These are phyloP conservation scores for Immersiella caudata DNA, from an alignment of 495 filamentous ascomycete genomes.

Conservation along the genomic window DNA sequence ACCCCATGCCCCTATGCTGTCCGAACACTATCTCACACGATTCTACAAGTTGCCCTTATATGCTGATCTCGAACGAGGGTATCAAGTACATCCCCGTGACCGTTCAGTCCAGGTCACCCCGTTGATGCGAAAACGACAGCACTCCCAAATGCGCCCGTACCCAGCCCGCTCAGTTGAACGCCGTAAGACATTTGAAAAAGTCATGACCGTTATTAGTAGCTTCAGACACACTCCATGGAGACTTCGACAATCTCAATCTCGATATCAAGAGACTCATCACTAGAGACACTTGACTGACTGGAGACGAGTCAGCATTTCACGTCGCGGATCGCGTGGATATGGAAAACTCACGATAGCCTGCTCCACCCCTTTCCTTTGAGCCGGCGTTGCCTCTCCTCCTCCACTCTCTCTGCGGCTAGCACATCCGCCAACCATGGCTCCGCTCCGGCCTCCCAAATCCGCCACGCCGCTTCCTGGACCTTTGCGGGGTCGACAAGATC, in stretches of 20 bases:
- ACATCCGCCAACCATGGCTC: constrained; percentile 28
- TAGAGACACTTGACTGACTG: neutral
- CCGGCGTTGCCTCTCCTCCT: constrained; percentile 1
- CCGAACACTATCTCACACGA: neutral
- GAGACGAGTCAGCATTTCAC: neutral
- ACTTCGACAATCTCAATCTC: neutral
- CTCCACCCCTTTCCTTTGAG: neutral
- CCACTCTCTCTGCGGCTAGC: constrained; percentile 9
- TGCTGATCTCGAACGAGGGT: neutral
- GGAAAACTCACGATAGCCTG: constrained; percentile 32
- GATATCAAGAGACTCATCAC: neutral
- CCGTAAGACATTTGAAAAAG: neutral
- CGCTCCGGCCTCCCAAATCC: constrained; percentile 33
- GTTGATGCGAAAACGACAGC: neutral
- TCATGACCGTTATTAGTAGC: neutral
- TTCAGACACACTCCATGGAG: neutral
- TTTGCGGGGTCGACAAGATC: constrained; percentile 33
- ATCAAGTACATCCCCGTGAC: neutral
- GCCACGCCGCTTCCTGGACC: constrained; percentile 33
- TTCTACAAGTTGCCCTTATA: neutral
- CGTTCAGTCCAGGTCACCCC: neutral
- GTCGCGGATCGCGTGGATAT: neutral
- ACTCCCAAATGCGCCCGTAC: neutral
- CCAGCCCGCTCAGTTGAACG: neutral
- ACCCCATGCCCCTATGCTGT: neutral